Evolutionary conservation across 106 monocot genomes (phyloP), one percentile per base, ranked within the genome.

Genomic region (Dendrobium officinale): DNA sequence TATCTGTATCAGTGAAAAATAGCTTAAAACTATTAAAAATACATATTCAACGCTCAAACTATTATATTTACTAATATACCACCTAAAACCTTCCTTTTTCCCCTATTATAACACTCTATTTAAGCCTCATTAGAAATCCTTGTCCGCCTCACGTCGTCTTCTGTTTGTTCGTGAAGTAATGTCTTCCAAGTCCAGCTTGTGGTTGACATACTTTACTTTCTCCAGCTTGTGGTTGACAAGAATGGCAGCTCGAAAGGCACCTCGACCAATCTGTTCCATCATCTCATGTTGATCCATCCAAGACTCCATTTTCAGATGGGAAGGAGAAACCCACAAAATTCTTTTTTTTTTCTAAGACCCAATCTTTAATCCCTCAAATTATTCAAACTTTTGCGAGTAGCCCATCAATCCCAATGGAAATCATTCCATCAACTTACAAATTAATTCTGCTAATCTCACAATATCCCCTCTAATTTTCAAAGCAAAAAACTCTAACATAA

Each of bases 221-320:
- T 98, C 98, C 66, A 86, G 73, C 87, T 94, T 98, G 82, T 98
- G 98, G 75, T 95, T 98, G 24, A 95, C 98, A 24, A 98, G 94
- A 75, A 98, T 94, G n/a, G 98, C 94, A 18, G 94, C 98, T 15
- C 98, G 92, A 75, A 98, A 98, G 10, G 98, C 98, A n/a, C 98
- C 98, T 20, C 94, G 79, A 54, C 98, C 98, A 80, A 98, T 98
- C 85, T 98, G 98, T 86, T 98, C 98, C 98, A 98, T 95, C 75
- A 98, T 88, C 86, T 98, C 98, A 76, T 98, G 95, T 56, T 95
- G 91, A 85, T 98, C 94, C 98, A 98, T 98, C 44, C 90, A 72
- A 13, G 92, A 93, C 83, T 93, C 96, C 93, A 93, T 96, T 37
- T 56, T 56, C 2, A 19, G 2, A 56, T 56, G 56, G 19, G 19